Conservation (phyloP, 1,284 basidiomycete species). For the Trichosporon sp. region DNA sequence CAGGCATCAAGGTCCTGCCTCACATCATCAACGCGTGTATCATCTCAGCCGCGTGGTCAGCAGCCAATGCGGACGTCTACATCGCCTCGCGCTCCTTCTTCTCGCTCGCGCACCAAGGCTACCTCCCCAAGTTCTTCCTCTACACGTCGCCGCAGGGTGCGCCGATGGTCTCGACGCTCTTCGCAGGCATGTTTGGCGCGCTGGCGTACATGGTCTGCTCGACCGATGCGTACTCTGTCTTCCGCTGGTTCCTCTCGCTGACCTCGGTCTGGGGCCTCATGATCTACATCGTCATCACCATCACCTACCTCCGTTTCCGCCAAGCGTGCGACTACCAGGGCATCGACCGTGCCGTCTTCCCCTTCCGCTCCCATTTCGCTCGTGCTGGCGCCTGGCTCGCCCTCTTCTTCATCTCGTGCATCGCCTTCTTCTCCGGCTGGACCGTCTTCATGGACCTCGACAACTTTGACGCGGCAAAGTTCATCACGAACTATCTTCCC, state of each 20-base stretch:
- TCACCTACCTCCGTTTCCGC: slow-evolving; percentile 45
- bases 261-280: slow-evolving; percentile 2
- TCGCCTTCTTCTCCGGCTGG: slow-evolving; percentile 26
- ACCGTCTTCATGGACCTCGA: slow-evolving; percentile 13
- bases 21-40: slow-evolving; percentile 64
- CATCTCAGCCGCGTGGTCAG: slow-evolving; percentile 50
- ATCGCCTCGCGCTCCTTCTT: slow-evolving; percentile 54
- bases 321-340: slow-evolving; percentile 44
- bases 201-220: slow-evolving; percentile 66
- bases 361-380: slow-evolving; percentile 10
- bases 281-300: slow-evolving; percentile 13
- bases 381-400: slow-evolving; percentile 5
- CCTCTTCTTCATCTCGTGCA: slow-evolving; percentile 14
- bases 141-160: slow-evolving; percentile 43
- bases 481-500: slow-evolving; percentile 9
- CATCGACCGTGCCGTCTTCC: slow-evolving; percentile 25
- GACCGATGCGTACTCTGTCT: slow-evolving; percentile 58
- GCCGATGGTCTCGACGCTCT: slow-evolving; percentile 53
- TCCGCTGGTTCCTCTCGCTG: slow-evolving; percentile 59
- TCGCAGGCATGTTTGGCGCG: slow-evolving; percentile 54
- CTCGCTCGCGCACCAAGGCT: slow-evolving; percentile 50
- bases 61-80: slow-evolving; percentile 56
- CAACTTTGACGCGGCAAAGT: background rate
- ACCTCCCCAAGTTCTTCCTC: slow-evolving; percentile 55
- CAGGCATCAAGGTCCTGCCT: slow-evolving; percentile 68